Evolutionary conservation across 441 rosid species (phyloP), one percentile per base, ranked within the genome.

Genomic region (Populus hybrid): DNA sequence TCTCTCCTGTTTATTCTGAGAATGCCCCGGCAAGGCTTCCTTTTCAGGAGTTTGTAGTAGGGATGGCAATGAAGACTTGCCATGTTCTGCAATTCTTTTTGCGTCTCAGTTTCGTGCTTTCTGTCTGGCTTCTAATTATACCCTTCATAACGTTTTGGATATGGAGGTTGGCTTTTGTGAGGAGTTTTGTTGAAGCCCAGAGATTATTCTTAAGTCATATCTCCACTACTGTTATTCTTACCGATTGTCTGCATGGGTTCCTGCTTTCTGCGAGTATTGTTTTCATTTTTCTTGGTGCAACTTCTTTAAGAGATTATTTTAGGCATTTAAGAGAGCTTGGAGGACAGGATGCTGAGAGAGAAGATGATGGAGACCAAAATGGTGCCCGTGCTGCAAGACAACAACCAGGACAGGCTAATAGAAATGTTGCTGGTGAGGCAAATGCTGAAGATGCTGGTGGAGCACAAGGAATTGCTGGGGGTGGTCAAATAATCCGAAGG

Each of bases 241-340:
- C 99, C 3, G 99, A 96, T 80, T 96, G 99, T 84, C 89, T 96
- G 85, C 99, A 96, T 79, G 99, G 99, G 78, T 96, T 96, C 88
- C 90, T 96, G 68, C 97, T 96, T 26, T 96, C 99, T 75, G 99
- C 98, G 1, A 96, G 99, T 82, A 96, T 96, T 74, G 97, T 96
- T 76, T 94, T 96, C 82, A 96, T 96, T 80, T 96, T 96, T 87
- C 99, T 96, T 36, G 99, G 99, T 40, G 99, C 98, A 12, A 96
- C 99, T 76, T 96, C 98, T 23, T 87, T 96, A 80, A 94, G 99
- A 87, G 98, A 96, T 88, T 94, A 94, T 84, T 94, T 96, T 80
- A 90, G 98, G 87, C 98, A 96, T 86, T 83, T 96, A 82, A 89
- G 97, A 75, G 99, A 94, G 88, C 83, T 94, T 70, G 99, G 99